phyloP scores from a whole-genome alignment of 345 rosid genomes.

The Rhodomyrtus tomentosa region DNA sequence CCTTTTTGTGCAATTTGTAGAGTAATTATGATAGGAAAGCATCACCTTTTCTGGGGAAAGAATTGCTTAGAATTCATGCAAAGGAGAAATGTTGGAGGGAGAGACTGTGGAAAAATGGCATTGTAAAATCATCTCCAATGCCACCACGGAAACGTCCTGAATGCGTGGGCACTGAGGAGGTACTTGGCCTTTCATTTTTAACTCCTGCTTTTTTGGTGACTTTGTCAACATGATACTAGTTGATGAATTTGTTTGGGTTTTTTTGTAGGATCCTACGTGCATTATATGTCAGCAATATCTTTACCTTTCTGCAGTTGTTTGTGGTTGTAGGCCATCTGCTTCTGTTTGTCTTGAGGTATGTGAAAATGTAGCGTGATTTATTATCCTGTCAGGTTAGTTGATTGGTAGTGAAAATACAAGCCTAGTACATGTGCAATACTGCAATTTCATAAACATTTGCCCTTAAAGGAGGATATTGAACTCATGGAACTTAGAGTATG shows the following conservation, averaged over 20 bases:
- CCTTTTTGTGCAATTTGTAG: slow-evolving; percentile 16
- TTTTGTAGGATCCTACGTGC: slow-evolving; percentile 78
- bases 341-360: slow-evolving; percentile 88
- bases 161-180: slow-evolving; percentile 88
- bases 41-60: slow-evolving; percentile 61
- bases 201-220: not conserved
- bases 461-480: not conserved
- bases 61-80: slow-evolving; percentile 49
- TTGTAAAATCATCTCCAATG: slow-evolving; percentile 73
- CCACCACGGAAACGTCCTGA: slow-evolving; percentile 52
- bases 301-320: slow-evolving; percentile 72
- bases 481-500: not conserved
- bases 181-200: slow-evolving; percentile 5
- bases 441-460: not conserved
- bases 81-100: slow-evolving; percentile 76
- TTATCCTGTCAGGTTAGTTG: not conserved
- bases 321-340: slow-evolving; percentile 73
- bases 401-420: not conserved
- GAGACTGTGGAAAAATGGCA: slow-evolving; percentile 75
- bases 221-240: not conserved
- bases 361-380: not conserved
- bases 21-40: slow-evolving; percentile 37
- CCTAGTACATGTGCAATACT: not conserved
- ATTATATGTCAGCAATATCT: slow-evolving; percentile 85
- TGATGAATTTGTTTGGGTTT: slow-evolving; percentile 6